Conservation (phyloP, 2,329 filamentous ascomycete genomes). For the Fusarium sp. region DNA sequence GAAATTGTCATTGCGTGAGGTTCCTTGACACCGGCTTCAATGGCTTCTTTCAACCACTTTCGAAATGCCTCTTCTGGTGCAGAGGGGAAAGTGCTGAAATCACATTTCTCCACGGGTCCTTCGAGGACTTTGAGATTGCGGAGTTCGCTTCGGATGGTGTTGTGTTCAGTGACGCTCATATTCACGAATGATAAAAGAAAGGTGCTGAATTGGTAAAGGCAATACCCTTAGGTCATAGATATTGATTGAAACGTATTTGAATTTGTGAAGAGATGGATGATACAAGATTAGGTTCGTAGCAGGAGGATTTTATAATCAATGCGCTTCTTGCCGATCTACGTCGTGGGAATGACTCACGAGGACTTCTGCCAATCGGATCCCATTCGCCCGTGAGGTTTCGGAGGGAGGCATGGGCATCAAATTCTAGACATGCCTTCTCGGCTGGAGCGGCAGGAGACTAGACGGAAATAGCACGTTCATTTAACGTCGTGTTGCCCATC, state of each 20-base stretch:
- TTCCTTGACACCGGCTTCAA: background rate
- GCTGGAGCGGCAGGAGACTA: background rate
- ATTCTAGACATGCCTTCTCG: no score
- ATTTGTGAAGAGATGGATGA: background rate
- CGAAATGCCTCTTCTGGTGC: background rate
- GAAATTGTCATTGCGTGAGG: conserved; percentile 10
- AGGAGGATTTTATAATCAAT: background rate
- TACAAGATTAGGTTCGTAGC: background rate
- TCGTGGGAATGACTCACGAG: background rate
- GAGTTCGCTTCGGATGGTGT: background rate
- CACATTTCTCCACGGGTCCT: background rate
- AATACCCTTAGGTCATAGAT: background rate
- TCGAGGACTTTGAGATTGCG: background rate
- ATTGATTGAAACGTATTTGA: background rate
- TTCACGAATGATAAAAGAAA: background rate
- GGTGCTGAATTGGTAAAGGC: background rate
- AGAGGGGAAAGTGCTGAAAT: background rate
- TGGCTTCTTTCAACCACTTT: conserved; percentile 18
- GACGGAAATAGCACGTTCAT: background rate
- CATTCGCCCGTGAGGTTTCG: background rate
- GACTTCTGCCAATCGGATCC: background rate
- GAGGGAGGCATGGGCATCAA: no score
- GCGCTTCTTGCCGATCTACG: background rate
- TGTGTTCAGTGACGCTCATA: background rate
- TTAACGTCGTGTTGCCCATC: background rate